Evolutionary conservation across 306 rosid genomes (phyloP).

Genomic region (Cicer pinnatifidum): DNA sequence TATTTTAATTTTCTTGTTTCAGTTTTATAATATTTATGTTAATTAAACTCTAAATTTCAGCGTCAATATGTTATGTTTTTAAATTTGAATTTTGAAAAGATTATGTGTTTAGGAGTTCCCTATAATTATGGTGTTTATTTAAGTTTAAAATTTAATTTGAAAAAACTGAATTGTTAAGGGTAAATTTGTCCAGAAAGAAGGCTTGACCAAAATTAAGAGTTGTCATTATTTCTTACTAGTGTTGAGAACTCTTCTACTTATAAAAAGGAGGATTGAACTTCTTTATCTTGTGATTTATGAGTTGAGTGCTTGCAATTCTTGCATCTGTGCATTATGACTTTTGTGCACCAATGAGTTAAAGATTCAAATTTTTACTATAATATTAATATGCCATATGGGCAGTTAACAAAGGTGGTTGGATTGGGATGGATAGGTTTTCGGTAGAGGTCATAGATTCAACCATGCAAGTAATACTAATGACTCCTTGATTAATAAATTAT

Average conservation of each 20-base stretch:
- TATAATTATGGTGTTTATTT: no score
- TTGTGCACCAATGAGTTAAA: constrained; percentile 3
- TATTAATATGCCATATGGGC: background rate
- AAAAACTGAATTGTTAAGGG: no score
- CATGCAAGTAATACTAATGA: background rate
- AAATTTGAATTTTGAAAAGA: no score
- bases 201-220: no score
- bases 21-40: no score
- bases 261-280: background rate
- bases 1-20: no score
- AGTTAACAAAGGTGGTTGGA: background rate
- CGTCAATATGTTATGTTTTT: no score
- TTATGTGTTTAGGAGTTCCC: no score
- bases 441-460: constrained; percentile 7
- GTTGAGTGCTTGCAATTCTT: background rate
- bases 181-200: no score
- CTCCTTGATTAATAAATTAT: background rate
- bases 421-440: background rate
- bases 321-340: constrained; percentile 9
- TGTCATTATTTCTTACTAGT: background rate
- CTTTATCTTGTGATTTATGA: background rate
- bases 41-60: no score
- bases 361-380: constrained; percentile 12
- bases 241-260: background rate
- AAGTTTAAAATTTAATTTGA: no score